Conservation (phyloP, 495 filamentous ascomycete species). For the Penicillium samsonianum region DNA sequence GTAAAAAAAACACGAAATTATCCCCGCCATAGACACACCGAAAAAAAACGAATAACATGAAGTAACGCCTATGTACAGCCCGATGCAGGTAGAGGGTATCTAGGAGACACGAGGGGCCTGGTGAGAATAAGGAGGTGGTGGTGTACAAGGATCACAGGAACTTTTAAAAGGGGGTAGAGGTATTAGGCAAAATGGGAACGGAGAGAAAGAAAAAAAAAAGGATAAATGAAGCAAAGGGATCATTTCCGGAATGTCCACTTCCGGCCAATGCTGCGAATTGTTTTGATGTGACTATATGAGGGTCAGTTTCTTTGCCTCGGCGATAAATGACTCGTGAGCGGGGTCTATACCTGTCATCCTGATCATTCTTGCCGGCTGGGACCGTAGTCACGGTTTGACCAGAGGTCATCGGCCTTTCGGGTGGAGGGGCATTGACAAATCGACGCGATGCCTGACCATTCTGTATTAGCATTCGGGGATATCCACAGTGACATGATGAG, state of each 20-base stretch:
- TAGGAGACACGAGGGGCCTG: slow-evolving; percentile 23
- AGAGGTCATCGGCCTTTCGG: slow-evolving; percentile 41
- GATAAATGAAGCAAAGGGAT: slow-evolving; percentile 5
- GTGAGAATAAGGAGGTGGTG: slow-evolving; percentile 2
- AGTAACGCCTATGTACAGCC: slow-evolving; percentile 35
- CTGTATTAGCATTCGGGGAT: slow-evolving; percentile 19
- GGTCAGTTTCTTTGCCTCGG: slow-evolving; percentile 8
- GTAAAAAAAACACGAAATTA: slow-evolving; percentile 10
- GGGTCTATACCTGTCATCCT: slow-evolving; percentile 42
- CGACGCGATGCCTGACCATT: slow-evolving; percentile 41
- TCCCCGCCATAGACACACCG: slow-evolving; percentile 7
- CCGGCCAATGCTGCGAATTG: slow-evolving; percentile 46
- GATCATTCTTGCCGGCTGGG: slow-evolving; percentile 31
- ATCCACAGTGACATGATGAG: background rate
- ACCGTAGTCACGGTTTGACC: slow-evolving; percentile 31
- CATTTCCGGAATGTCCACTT: slow-evolving; percentile 38
- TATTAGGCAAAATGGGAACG: slow-evolving; percentile 6
- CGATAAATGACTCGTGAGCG: background rate
- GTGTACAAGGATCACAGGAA: slow-evolving; percentile 14
- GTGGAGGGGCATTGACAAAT: slow-evolving; percentile 38
- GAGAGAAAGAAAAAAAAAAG: background rate
- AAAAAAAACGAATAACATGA: slow-evolving; percentile 7
- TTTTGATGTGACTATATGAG: slow-evolving; percentile 33
- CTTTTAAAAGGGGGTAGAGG: slow-evolving; percentile 8
- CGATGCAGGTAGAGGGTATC: slow-evolving; percentile 35